phyloP scores from a whole-genome alignment of 495 filamentous ascomycete genomes.

The Podospora appendiculata region DNA sequence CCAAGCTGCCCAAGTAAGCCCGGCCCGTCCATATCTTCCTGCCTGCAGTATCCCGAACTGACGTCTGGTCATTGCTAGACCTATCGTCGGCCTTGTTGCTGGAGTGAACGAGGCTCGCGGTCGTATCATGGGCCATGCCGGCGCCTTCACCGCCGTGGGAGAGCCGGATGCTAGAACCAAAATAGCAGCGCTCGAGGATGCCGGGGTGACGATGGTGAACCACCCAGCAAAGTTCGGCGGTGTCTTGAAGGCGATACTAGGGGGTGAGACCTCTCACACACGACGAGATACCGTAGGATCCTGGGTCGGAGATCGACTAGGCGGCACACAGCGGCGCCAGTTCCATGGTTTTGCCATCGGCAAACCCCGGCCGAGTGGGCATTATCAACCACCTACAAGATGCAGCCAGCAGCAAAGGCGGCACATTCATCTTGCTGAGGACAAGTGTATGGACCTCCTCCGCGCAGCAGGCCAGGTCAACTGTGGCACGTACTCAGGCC shows the following conservation, averaged over 20 bases:
- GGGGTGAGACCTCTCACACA: background rate
- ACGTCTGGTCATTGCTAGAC: slow-evolving; percentile 35
- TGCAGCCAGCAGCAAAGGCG: slow-evolving; percentile 35
- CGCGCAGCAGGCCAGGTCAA: slow-evolving; percentile 38
- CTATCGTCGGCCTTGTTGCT: slow-evolving; percentile 71
- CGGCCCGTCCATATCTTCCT: background rate
- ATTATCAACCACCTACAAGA: too few species aligned
- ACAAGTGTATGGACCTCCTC: slow-evolving; percentile 54
- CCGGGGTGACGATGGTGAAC: slow-evolving; percentile 67
- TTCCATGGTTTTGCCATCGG: slow-evolving; percentile 37
- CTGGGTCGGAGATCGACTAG: too few species aligned
- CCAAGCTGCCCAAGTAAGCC: slow-evolving; percentile 58
- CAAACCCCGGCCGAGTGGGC: background rate
- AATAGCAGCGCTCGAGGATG: slow-evolving; percentile 58
- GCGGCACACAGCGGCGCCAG: slow-evolving; percentile 26
- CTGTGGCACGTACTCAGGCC: slow-evolving; percentile 35
- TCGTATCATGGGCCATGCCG: slow-evolving; percentile 84
- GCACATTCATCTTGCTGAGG: slow-evolving; percentile 49
- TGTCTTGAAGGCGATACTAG: slow-evolving; percentile 50
- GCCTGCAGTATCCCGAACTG: background rate
- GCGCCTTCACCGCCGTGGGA: slow-evolving; percentile 63
- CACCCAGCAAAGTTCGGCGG: slow-evolving; percentile 77
- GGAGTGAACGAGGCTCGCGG: slow-evolving; percentile 59
- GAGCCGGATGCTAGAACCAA: slow-evolving; percentile 61
- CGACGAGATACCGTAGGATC: too few species aligned